phyloP scores from a whole-genome alignment of 768 basidiomycete genomes.

The Obba rivulosa region DNA sequence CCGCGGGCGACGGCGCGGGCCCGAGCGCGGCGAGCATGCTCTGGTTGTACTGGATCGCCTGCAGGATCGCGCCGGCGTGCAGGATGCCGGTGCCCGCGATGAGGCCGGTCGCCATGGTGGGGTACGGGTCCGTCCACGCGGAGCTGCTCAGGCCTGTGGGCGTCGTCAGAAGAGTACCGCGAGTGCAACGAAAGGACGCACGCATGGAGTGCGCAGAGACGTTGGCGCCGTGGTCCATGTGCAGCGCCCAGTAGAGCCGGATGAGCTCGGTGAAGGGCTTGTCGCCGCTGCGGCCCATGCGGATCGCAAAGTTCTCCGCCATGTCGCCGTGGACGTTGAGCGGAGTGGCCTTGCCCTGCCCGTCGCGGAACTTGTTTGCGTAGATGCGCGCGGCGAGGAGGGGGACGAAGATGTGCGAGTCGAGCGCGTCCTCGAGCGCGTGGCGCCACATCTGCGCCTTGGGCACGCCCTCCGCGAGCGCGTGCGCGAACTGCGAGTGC shows the following conservation, averaged over 20 bases:
- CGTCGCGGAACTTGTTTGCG: neutral
- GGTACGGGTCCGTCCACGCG: slow-evolving; percentile 1
- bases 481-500: slow-evolving; percentile 1
- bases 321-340: neutral
- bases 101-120: neutral
- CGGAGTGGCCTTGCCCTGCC: neutral
- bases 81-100: slow-evolving; percentile 3
- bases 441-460: neutral
- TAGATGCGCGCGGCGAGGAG: slow-evolving; percentile 1
- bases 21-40: neutral
- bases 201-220: slow-evolving; percentile 4
- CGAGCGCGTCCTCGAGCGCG: slow-evolving; percentile 4
- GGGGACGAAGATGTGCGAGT: neutral
- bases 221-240: slow-evolving; percentile 7
- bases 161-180: neutral
- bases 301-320: slow-evolving; percentile 1
- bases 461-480: neutral
- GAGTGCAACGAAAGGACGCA: neutral
- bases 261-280: slow-evolving; percentile 1
- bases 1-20: neutral
- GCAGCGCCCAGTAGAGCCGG: slow-evolving; percentile 3
- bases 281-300: slow-evolving; percentile 2
- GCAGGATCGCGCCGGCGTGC: slow-evolving; percentile 1
- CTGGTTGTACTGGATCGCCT: slow-evolving; percentile 1
- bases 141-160: slow-evolving; percentile 3